Conservation (phyloP, 331 rosid genomes). For the Spiraea crenata region DNA sequence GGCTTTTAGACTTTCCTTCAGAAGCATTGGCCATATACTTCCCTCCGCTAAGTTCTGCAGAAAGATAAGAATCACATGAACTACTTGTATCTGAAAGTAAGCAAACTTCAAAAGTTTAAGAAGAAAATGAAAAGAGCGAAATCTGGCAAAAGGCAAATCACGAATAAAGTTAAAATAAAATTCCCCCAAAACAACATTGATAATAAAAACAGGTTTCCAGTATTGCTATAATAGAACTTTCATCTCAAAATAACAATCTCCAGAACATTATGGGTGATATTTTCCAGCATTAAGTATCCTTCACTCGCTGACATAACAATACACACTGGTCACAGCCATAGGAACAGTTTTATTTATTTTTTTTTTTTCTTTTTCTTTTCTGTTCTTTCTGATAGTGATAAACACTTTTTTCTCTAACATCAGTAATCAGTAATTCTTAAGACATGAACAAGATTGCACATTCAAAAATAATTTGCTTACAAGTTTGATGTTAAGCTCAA, state of each 20-base stretch:
- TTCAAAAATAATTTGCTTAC: neutral
- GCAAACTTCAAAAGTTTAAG: neutral
- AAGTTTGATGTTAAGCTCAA: neutral
- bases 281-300: neutral
- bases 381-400: neutral
- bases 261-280: neutral
- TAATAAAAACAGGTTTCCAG: neutral
- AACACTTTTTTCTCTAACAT: neutral
- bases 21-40: constrained; percentile 96
- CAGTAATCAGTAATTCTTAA: neutral
- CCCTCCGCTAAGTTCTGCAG: constrained; percentile 64
- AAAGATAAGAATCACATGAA: constrained; percentile 25
- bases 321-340: neutral
- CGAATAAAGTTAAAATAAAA: neutral
- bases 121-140: neutral
- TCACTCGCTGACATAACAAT: neutral
- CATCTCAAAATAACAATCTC: neutral
- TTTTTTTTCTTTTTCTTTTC: neutral
- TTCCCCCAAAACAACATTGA: no score
- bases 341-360: neutral
- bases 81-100: neutral
- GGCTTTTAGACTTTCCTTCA: constrained; percentile 93
- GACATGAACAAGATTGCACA: neutral
- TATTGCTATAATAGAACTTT: no score
- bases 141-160: neutral